Conservation (phyloP, 257 asterid species). For the Schizonepeta tenuifolia region DNA sequence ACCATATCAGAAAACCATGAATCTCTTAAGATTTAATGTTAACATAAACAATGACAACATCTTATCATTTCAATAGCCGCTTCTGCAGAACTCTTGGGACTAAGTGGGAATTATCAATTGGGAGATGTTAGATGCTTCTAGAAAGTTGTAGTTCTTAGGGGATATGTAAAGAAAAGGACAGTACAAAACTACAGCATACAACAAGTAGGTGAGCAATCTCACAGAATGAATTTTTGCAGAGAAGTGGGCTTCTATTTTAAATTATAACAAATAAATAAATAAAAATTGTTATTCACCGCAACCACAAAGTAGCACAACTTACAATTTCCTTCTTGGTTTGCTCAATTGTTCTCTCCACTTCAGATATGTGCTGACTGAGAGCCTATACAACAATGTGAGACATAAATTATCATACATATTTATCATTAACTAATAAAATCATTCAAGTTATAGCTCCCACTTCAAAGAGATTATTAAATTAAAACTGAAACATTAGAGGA, state of each 20-base stretch:
- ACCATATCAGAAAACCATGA: background rate
- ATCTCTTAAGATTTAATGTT: background rate
- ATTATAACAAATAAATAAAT: too few relatives aligned
- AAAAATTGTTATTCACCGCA: background rate
- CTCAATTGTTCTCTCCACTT: constrained; percentile 77
- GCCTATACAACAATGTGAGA: constrained; percentile 56
- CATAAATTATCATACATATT: constrained; percentile 28
- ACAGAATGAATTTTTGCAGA: background rate
- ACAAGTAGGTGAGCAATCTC: constrained; percentile 23
- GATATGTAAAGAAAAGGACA: background rate
- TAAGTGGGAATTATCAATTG: background rate
- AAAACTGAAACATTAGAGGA: constrained; percentile 31
- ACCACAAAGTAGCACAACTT: constrained; percentile 42
- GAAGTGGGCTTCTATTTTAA: too few relatives aligned
- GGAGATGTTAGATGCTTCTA: constrained; percentile 1
- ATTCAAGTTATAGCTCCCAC: background rate
- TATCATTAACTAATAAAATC: background rate
- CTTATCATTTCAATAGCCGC: constrained; percentile 12
- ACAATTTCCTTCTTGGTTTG: constrained; percentile 75
- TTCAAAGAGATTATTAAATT: background rate
- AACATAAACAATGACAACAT: background rate
- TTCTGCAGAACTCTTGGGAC: too few relatives aligned
- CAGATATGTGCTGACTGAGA: constrained; percentile 92
- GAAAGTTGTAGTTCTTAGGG: background rate
- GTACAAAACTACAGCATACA: constrained; percentile 16